Conservation (phyloP, 495 filamentous ascomycete genomes). For the Apiosordaria backusii region DNA sequence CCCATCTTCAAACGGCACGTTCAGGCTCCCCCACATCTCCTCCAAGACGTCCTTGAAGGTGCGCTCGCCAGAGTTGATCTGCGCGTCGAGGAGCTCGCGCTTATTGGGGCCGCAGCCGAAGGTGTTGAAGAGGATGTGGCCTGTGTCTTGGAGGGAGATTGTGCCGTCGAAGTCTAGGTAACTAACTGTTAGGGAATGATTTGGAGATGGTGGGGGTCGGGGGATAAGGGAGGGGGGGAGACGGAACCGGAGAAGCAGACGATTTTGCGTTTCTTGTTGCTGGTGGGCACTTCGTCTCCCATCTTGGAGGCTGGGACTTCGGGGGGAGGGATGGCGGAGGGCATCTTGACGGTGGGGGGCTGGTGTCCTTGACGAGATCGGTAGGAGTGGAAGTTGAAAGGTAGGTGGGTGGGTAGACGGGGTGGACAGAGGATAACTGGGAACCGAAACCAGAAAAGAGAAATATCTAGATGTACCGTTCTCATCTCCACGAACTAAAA, state of each 20-base stretch:
- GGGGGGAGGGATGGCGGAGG: constrained; percentile 21
- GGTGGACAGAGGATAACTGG: constrained; percentile 6
- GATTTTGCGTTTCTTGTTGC: constrained; percentile 45
- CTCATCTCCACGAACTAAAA: not conserved
- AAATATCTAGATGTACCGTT: not conserved
- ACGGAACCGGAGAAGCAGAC: constrained; percentile 52
- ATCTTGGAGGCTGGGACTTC: constrained; percentile 22
- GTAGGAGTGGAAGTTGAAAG: not conserved
- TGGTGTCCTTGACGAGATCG: no score
- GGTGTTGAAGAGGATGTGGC: constrained; percentile 67
- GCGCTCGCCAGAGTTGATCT: constrained; percentile 64
- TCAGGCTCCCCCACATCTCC: constrained; percentile 71
- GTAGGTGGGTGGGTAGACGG: not conserved
- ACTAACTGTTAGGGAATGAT: not conserved
- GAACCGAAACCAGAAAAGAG: not conserved
- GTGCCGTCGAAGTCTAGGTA: constrained; percentile 68
- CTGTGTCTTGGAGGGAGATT: constrained; percentile 77
- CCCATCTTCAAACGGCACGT: constrained; percentile 69
- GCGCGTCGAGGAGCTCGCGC: constrained; percentile 57
- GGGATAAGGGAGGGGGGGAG: not conserved
- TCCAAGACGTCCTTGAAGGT: constrained; percentile 72
- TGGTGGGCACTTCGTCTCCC: not conserved
- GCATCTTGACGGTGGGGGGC: not conserved
- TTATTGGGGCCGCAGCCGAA: constrained; percentile 60
- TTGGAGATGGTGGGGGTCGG: no score